Percentiles rank a stretch among this genome's conserved stretches.
Evolutionary conservation across 805 yeast genomes (phyloP).

Genomic region (Saccharomycopsis fibuligera): DNA sequence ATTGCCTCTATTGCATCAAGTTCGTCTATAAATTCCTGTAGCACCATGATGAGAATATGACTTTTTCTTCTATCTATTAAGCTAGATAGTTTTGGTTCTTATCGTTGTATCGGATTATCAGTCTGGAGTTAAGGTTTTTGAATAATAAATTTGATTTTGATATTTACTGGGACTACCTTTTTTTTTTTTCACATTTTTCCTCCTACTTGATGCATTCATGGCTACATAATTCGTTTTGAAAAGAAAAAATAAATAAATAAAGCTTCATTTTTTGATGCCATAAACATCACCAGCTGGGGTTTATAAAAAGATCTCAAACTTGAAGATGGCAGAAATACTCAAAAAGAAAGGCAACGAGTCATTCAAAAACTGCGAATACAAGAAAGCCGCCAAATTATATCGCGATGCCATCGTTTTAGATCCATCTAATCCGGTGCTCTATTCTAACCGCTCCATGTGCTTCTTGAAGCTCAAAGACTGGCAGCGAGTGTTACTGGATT

Average conservation of each 20-base stretch:
- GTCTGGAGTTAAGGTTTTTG: no score
- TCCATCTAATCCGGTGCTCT: constrained; percentile 46
- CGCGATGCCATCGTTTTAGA: constrained; percentile 47
- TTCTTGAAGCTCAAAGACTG: constrained; percentile 45
- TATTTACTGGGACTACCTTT: no score
- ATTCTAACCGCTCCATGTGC: constrained; percentile 68
- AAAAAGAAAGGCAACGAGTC: constrained; percentile 46
- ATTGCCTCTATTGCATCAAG: constrained; percentile 81
- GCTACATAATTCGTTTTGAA: no score
- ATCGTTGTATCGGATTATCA: no score
- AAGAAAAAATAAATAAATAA: background rate
- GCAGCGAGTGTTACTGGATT: constrained; percentile 42
- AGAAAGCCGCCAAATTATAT: constrained; percentile 48
- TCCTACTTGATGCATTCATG: no score
- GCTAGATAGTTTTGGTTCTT: no score
- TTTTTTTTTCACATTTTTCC: no score
- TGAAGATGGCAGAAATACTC: constrained; percentile 15
- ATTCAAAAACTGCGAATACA: constrained; percentile 39
- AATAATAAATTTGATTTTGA: no score
- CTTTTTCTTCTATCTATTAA: no score
- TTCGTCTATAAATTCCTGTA: constrained; percentile 61
- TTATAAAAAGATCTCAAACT: background rate
- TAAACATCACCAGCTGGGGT: no score
- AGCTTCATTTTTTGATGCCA: background rate
- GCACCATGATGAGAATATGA: no score